Evolutionary conservation across 345 rosid species (phyloP), one percentile per base, ranked within the genome.

Genomic region (Salix udensis): DNA sequence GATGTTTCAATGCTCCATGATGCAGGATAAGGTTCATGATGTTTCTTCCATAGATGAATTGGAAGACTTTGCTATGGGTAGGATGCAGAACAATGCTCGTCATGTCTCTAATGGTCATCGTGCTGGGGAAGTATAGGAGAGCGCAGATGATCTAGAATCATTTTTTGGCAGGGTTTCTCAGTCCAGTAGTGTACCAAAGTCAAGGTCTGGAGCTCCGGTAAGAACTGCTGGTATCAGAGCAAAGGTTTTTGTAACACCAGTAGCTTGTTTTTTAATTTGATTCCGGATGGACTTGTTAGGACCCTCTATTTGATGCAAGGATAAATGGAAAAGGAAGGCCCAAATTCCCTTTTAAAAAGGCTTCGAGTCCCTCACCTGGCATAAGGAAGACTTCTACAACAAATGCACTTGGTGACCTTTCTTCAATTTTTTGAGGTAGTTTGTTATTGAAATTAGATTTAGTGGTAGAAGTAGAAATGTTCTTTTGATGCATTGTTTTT

Each of bases 181-280:
- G 52, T 91, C 98, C 77, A 89, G 83, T 80, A 94, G 94, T 84
- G 94, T 78, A 26, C 98, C 98, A 44, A 89, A 84, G 79, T 86
- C 89, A 67, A 88, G 94, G 81, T 68, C 87, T 23, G 28, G 85
- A 62, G 74, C 85, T 77, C 82, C 30, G 79, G 97, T 94, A 84
- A 87, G 88, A 76, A 78, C 48, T 21, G 65, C n/a, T 61, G 73
- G 64, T 82, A 40, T 66, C 6, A 80, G 70, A 75, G 44, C n/a
- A 31, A 19, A 48, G 42, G 16, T 65, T 67, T 67, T 44, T 71
- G 28, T 28, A 24, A 31, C 30, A 28, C 34, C 23, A 24, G 72
- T 48, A 62, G 72, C 28, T 58, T 74, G 46, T 58, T 67, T 28
- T 52, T 34, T 34, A 34, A 61, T 72, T 60, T 82, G 28, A 44